phyloP scores from a whole-genome alignment of 2,329 filamentous ascomycete genomes.

The Verticillium zaregamsianum region DNA sequence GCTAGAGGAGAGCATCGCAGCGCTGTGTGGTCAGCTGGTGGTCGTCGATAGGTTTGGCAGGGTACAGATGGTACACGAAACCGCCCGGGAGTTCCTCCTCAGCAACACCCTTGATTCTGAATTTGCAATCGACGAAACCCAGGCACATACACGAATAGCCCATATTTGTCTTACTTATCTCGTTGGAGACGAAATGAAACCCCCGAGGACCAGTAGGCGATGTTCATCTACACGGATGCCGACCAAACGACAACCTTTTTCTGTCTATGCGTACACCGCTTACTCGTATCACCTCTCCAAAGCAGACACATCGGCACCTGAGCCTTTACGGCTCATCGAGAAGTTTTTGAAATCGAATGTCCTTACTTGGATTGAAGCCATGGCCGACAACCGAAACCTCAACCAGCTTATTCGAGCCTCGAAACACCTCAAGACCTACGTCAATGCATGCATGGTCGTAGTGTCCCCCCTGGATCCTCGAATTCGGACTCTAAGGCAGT shows the following conservation, averaged over 20 bases:
- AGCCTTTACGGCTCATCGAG: slow-evolving; percentile 18
- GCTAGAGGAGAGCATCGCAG: slow-evolving; percentile 19
- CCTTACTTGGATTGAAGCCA: slow-evolving; percentile 30
- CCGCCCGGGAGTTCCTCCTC: slow-evolving; percentile 27
- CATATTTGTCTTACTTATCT: slow-evolving; percentile 29
- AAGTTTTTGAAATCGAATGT: slow-evolving; percentile 27
- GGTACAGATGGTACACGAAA: slow-evolving; percentile 33
- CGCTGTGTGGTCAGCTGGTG: slow-evolving; percentile 31
- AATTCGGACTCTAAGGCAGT: slow-evolving; percentile 17
- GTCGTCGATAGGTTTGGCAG: slow-evolving; percentile 24
- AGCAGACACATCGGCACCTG: slow-evolving; percentile 14
- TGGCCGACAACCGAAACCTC: slow-evolving; percentile 6
- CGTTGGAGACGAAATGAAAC: slow-evolving; percentile 26
- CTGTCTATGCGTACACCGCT: slow-evolving; percentile 23
- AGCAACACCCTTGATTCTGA: slow-evolving; percentile 19
- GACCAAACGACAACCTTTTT: slow-evolving; percentile 13
- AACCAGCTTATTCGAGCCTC: slow-evolving; percentile 1
- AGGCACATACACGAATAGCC: slow-evolving; percentile 26
- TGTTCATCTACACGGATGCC: slow-evolving; percentile 3
- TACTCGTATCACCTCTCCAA: slow-evolving; percentile 30
- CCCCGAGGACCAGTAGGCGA: slow-evolving; percentile 19
- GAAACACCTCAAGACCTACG: slow-evolving; percentile 12
- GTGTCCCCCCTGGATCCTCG: slow-evolving; percentile 10
- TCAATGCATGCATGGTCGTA: slow-evolving; percentile 11
- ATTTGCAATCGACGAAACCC: slow-evolving; percentile 20